Percentiles rank a stretch among this genome's conserved stretches.
phyloP scores from a whole-genome alignment of 148 eudicot genomes.

The Spergularia bocconei region DNA sequence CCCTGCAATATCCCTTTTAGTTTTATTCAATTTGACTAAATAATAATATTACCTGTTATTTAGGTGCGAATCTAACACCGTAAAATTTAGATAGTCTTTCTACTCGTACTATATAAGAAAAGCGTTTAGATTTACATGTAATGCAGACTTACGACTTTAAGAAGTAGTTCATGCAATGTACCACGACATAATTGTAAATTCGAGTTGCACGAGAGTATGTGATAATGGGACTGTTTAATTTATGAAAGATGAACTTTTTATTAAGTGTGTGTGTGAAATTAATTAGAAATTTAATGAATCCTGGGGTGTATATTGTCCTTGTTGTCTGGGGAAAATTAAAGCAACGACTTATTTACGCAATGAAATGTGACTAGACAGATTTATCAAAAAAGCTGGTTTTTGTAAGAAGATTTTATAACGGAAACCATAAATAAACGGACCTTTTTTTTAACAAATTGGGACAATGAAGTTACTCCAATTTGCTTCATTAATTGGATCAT shows the following conservation, averaged over 20 bases:
- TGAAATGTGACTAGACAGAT: constrained; percentile 33
- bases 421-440: constrained; percentile 8
- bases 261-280: not conserved
- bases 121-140: too few relatives aligned
- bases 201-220: not conserved
- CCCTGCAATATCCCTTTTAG: constrained; percentile 8
- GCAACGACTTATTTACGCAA: not conserved
- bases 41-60: not conserved
- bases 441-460: not conserved
- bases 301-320: constrained; percentile 22
- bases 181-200: too few relatives aligned
- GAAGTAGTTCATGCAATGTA: too few relatives aligned
- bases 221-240: not conserved
- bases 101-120: too few relatives aligned
- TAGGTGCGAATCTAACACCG: too few relatives aligned
- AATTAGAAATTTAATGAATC: constrained; percentile 8
- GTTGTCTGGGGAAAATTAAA: constrained; percentile 12
- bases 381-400: not conserved
- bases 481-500: constrained; percentile 1
- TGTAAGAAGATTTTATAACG: constrained; percentile 14
- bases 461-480: not conserved
- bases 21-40: not conserved
- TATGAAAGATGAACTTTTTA: not conserved
- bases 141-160: not conserved
- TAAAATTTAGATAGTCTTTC: too few relatives aligned